Base-by-base conservation (phyloP, 2,329 filamentous ascomycete genomes). In the Byssoonygena ceratinophila region DNA sequence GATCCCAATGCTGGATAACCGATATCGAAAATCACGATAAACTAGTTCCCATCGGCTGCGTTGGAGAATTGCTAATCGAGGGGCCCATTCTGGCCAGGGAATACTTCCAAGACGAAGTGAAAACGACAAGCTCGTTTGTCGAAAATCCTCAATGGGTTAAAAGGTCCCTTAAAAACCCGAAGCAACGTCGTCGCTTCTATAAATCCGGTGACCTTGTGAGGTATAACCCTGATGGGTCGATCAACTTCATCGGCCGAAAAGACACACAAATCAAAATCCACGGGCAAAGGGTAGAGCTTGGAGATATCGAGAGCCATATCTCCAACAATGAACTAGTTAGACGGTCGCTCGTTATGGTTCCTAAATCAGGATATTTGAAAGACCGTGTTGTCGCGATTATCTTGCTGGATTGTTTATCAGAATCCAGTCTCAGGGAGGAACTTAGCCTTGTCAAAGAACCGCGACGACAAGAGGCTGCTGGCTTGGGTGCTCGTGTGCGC, bases 201-300 rank as follows among this genome's bases (percentile, higher is more conserved):
- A 57, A 53, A 31, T 59, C 60, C 1, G 61, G 61, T 1, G 61
- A 63, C 45, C 36, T 63, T 1, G 55, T 59, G 14, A 31, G 55
- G 16, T 59, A 58, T 29, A 53, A 58, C 32, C 14, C 41, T 11
- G 48, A 60, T 31, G 58, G 58, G 1, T 45, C 52, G 1, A 52
- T 57, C 18, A 23, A 41, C 6, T 61, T 53, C 46, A 23, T 61
- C 3, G 58, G 61, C 6, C 54, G 64, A 22, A 63, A 61, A 40
- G 64, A 65, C 37, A 53, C 48, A 1, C 90, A 95, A 66, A 82
- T 94, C 56, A 95, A 95, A 65, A 74, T 94, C 3, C 80, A 88
- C 12, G 88, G 88, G 0, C 88, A 94, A 64, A 76, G 88, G 9
- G 74, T 94, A 0, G 89, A 94, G 61, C 83, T 92, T 53, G 85